phyloP scores from a whole-genome alignment of 345 rosid species.

The Eucalyptus pauciflora region DNA sequence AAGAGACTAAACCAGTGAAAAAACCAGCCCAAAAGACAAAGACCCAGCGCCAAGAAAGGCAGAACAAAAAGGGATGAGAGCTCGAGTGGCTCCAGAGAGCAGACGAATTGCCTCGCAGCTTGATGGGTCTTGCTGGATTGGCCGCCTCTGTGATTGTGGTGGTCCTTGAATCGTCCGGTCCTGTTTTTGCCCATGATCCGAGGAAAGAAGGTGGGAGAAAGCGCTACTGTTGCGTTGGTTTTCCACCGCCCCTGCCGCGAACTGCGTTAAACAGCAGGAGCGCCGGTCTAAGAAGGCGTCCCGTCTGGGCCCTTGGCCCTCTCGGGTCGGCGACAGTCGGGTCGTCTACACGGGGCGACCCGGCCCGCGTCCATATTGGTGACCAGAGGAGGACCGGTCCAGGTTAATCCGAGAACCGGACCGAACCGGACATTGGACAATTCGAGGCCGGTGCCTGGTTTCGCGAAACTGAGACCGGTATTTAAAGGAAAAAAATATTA shows the following conservation, averaged over 20 bases:
- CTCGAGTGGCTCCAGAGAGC: neutral
- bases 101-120: slow-evolving; percentile 10
- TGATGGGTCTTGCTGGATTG: slow-evolving; percentile 36
- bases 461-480: too few relatives aligned
- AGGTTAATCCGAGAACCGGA: accelerated
- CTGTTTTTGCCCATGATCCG: slow-evolving; percentile 40
- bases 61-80: too few relatives aligned
- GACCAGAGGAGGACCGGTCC: accelerated
- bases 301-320: neutral
- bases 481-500: neutral
- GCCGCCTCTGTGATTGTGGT: slow-evolving; percentile 23
- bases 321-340: neutral
- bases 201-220: neutral
- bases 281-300: neutral
- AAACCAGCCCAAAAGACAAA: neutral
- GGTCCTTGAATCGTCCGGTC: slow-evolving; percentile 26
- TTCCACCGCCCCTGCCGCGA: neutral
- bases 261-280: neutral
- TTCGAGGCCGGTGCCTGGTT: neutral
- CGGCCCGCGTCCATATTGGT: neutral
- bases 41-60: neutral
- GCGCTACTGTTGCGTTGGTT: neutral
- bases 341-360: neutral
- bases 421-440: neutral
- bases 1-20: neutral